Conservation (phyloP, 495 filamentous ascomycete species). For the Neurospora pannonica region DNA sequence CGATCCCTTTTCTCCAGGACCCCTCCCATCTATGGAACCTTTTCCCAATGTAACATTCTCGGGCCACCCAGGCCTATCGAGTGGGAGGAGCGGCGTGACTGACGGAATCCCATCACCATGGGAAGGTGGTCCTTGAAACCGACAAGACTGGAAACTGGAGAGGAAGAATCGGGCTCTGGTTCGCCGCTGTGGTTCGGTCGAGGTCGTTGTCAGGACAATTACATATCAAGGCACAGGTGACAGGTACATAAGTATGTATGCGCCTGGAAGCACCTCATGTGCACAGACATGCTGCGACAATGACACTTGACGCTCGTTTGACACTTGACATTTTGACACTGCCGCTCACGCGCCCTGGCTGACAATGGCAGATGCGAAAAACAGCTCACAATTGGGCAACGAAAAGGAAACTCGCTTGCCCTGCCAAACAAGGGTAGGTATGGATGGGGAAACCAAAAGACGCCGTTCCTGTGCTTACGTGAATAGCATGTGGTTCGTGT, state of each 20-base stretch:
- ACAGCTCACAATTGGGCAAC: not conserved
- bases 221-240: not conserved
- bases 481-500: not conserved
- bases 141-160: not conserved
- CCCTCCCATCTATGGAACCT: not conserved
- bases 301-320: not conserved
- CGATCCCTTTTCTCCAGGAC: not conserved
- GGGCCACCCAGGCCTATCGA: not conserved
- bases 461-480: not conserved
- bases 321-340: not conserved
- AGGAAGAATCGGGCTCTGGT: not conserved
- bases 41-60: not conserved
- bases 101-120: not conserved
- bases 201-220: not conserved
- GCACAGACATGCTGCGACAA: not conserved
- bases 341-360: not conserved
- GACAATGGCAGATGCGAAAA: not conserved
- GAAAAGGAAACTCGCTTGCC: not conserved
- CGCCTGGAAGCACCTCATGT: not conserved
- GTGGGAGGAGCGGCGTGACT: not conserved
- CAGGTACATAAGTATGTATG: not conserved
- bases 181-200: not conserved
- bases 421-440: not conserved
- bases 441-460: not conserved
- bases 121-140: not conserved